Base-by-base conservation (phyloP, 1,139 yeast genomes). In the Nematodospora anomalae region DNA sequence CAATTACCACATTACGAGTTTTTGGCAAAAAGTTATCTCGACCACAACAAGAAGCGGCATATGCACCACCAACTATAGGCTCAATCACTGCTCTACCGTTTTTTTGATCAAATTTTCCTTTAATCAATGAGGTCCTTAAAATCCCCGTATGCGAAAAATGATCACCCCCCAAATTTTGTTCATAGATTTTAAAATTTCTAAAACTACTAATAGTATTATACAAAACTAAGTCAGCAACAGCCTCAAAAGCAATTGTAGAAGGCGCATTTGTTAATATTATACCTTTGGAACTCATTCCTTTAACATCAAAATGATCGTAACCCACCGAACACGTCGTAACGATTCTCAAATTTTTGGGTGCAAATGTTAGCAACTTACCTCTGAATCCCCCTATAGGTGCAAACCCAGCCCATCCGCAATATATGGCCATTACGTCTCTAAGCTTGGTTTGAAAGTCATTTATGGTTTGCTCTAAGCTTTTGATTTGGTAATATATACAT, bases 151-250 rank as follows among this genome's bases (percentile, higher is more conserved):
- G 58, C 34, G 66, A 64, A 6, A 49, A 47, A 6, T 39, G 36
- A 2, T 49, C 43, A 3, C 46, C 42, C 12, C 42, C 45, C 30
- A 80, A 60, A 20, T 64, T 55, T 10, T 57, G 53, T 42, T 74
- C 79, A 55, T 76, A 78, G 13, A 72, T 56, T 3, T 72, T 60
- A 43, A 81, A 79, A 60, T 75, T 72, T 45, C 95, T 68, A 60
- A 82, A 83, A 22, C 82, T 73, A 26, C 76, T 67, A 42, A 85
- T 58, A 0, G 86, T 62, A 47, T 81, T 69, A 51, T 69, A 74
- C 32, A 84, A 60, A 0, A 82, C 94, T 42, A 80, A 59, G 49
- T 87, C 95, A 1, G 94, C 88, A n/a, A 87, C 96, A 9, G 87
- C 85, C 33, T 68, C 76, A 3, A 83, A 76, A 0, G 86, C 73